These are phyloP conservation scores for Vicia sativa DNA, from an alignment of 306 rosid species.

Conservation along the genomic window DNA sequence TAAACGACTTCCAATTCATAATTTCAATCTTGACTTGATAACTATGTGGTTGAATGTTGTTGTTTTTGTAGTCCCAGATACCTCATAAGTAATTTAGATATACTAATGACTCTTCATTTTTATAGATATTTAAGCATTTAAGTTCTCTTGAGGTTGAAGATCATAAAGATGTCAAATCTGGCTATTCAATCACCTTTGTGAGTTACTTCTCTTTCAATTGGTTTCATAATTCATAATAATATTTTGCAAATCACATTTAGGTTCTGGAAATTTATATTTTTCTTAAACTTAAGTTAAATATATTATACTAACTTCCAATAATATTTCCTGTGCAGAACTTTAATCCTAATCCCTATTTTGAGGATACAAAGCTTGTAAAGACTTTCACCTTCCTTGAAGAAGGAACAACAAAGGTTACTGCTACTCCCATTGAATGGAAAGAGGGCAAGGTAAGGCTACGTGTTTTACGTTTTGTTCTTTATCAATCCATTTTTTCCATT, in stretches of 20 bases:
- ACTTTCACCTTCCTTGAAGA: conserved; percentile 86
- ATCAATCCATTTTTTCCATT: not conserved
- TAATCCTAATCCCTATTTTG: conserved; percentile 84
- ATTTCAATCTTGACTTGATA: not conserved
- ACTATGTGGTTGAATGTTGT: not conserved
- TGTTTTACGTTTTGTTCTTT: not conserved
- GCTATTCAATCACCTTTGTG: conserved; percentile 81
- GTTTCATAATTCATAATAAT: not conserved
- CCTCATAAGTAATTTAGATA: conserved; percentile 12
- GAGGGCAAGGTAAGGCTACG: conserved; percentile 76
- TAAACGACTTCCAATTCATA: not conserved
- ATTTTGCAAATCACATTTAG: not conserved
- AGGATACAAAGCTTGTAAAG: conserved; percentile 78
- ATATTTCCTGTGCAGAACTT: conserved; percentile 63
- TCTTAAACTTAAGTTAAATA: not conserved
- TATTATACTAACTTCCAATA: conserved; percentile 1
- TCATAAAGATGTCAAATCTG: conserved; percentile 87
- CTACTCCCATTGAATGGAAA: conserved; percentile 90
- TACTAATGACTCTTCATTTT: conserved; percentile 14
- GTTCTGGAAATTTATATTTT: conserved; percentile 1
- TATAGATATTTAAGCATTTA: conserved; percentile 83
- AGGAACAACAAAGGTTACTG: conserved; percentile 76
- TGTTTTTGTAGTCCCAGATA: not conserved
- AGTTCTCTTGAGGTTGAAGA: conserved; percentile 92
- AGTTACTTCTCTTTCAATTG: conserved; percentile 45